These are phyloP conservation scores for Zygosaccharomyces pseudobailii DNA, from an alignment of 1,139 yeast species.

Conservation along the genomic window DNA sequence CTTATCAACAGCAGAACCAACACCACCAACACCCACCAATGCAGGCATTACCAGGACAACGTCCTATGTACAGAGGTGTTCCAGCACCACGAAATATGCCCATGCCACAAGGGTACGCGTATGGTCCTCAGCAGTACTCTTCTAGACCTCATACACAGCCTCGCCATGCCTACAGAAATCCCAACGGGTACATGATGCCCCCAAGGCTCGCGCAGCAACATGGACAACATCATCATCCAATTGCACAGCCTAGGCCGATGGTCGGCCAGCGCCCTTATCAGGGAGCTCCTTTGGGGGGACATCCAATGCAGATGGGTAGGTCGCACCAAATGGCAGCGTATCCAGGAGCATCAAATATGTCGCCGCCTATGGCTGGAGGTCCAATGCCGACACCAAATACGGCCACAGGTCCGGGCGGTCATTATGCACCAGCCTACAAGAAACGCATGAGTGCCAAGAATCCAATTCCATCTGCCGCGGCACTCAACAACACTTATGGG, in stretches of 20 bases:
- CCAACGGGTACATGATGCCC: conserved; percentile 38
- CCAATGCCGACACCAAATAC: conserved; percentile 14
- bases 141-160: conserved; percentile 7
- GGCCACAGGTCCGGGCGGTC: conserved; percentile 16
- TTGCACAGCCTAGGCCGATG: conserved; percentile 11
- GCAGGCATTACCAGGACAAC: conserved; percentile 6
- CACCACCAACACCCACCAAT: conserved; percentile 11
- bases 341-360: conserved; percentile 6
- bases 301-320: conserved; percentile 1
- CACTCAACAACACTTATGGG: conserved; percentile 16
- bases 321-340: background rate
- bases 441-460: conserved; percentile 30
- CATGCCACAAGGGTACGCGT: conserved; percentile 2
- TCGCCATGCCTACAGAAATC: conserved; percentile 4
- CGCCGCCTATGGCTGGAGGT: conserved; percentile 10
- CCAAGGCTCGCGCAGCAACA: conserved; percentile 45
- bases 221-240: conserved; percentile 51
- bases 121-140: conserved; percentile 17
- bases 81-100: conserved; percentile 6
- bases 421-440: conserved; percentile 38
- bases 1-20: conserved; percentile 14
- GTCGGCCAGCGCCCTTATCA: conserved; percentile 5
- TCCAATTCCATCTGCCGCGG: conserved; percentile 33
- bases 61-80: conserved; percentile 1
- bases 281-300: conserved; percentile 7